Conservation (phyloP, 176 grass and related monocot species). For the Ananas comosus region DNA sequence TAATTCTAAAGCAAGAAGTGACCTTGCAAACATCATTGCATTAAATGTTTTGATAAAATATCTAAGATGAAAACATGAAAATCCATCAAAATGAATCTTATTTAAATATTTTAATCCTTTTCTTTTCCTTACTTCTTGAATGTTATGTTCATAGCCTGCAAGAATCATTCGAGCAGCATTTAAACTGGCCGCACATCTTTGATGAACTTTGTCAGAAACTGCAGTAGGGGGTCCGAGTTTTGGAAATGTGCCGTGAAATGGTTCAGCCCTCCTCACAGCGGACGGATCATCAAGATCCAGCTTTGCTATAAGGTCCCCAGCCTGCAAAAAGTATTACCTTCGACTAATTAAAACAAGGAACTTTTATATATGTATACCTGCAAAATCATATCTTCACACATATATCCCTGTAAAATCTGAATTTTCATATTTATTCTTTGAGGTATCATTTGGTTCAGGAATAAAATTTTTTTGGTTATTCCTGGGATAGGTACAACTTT, state of each 20-base stretch:
- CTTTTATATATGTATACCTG: background rate
- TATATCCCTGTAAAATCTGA: too few species aligned
- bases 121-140: constrained; percentile 44
- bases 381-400: too few species aligned
- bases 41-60: too few species aligned
- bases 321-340: constrained; percentile 30
- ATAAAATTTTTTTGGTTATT: too few species aligned
- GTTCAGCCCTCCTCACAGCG: constrained; percentile 91
- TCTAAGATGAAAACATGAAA: background rate
- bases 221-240: constrained; percentile 83
- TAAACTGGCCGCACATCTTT: constrained; percentile 71
- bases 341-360: background rate
- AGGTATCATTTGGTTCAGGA: too few species aligned
- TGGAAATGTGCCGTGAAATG: constrained; percentile 82
- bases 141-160: constrained; percentile 96
- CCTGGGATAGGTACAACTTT: too few species aligned
- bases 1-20: too few species aligned
- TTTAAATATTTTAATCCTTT: background rate
- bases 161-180: constrained; percentile 90
- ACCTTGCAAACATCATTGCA: too few species aligned
- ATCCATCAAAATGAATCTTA: constrained; percentile 1
- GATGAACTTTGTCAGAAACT: constrained; percentile 91
- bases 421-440: too few species aligned
- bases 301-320: constrained; percentile 77
- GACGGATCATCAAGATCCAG: constrained; percentile 93